These are phyloP conservation scores for Rosa chinensis DNA, from an alignment of 306 rosid genomes.

Conservation along the genomic window DNA sequence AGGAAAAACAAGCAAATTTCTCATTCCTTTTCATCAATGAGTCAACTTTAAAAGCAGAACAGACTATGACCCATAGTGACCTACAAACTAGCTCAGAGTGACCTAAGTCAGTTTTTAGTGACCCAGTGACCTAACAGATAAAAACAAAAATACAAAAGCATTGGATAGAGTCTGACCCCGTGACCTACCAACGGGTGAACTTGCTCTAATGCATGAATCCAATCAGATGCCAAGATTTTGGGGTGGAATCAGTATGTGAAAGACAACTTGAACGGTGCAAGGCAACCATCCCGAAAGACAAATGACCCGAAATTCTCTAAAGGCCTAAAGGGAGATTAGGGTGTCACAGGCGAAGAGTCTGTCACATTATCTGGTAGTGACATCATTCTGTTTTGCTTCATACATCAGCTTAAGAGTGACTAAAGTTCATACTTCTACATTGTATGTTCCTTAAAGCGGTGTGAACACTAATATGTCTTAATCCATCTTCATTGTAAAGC, in stretches of 20 bases:
- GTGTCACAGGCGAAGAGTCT: neutral
- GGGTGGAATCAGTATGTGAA: neutral
- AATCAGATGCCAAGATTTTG: neutral
- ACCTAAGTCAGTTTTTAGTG: too few relatives aligned
- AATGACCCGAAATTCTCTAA: neutral
- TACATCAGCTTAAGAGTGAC: neutral
- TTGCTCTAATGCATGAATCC: neutral
- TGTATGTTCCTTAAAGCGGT: neutral
- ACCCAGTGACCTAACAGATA: too few relatives aligned
- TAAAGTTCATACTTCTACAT: neutral
- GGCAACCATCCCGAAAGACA: neutral
- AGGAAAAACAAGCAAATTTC: neutral
- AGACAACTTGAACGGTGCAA: neutral
- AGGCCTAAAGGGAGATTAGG: neutral
- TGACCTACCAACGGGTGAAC: too few relatives aligned
- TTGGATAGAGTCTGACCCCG: too few relatives aligned
- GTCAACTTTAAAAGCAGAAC: constrained; percentile 2
- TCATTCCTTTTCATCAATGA: neutral
- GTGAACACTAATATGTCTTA: neutral
- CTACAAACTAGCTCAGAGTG: too few relatives aligned
- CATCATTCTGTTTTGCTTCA: neutral
- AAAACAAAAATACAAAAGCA: too few relatives aligned
- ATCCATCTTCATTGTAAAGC: neutral
- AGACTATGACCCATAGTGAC: neutral
- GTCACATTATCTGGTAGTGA: neutral